A percentile compares a stretch with the other conserved stretches of the same genome.
Conservation (phyloP, 495 filamentous ascomycete species). For the Thermothielavioides terrestris region DNA sequence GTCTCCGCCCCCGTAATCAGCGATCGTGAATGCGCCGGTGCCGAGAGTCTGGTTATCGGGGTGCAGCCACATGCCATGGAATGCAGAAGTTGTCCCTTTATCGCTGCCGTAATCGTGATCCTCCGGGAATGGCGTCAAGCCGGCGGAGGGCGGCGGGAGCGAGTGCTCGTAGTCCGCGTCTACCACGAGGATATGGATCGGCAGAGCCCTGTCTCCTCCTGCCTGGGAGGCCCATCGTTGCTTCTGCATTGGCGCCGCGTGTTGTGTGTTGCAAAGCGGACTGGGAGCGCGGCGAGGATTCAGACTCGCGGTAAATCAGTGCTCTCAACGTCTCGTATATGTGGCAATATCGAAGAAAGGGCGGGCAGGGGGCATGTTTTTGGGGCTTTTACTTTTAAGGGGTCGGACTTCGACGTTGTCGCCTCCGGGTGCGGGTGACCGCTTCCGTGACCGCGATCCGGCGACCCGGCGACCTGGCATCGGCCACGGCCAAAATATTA, state of each 20-base stretch:
- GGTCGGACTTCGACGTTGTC: background rate
- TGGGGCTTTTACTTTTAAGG: no score
- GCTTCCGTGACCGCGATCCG: background rate
- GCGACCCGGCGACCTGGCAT: background rate
- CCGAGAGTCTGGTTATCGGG: background rate
- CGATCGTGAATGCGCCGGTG: constrained; percentile 3
- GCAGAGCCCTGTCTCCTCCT: constrained; percentile 13
- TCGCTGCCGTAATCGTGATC: background rate
- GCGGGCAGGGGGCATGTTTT: background rate
- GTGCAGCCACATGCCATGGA: background rate
- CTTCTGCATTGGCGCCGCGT: background rate
- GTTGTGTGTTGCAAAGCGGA: background rate
- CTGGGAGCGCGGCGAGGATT: background rate
- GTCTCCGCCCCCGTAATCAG: constrained; percentile 2
- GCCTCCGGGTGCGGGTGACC: background rate
- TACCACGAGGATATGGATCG: constrained; percentile 3
- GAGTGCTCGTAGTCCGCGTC: constrained; percentile 1
- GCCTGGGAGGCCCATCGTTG: constrained; percentile 4
- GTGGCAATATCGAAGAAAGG: background rate
- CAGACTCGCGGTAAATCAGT: background rate
- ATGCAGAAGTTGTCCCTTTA: background rate
- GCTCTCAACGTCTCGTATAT: background rate
- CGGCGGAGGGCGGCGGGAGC: constrained; percentile 1
- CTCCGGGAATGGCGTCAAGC: background rate
- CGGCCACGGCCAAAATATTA: background rate